Evolutionary conservation across 768 basidiomycete genomes (phyloP).

Genomic region (Lactarius akahatsu): DNA sequence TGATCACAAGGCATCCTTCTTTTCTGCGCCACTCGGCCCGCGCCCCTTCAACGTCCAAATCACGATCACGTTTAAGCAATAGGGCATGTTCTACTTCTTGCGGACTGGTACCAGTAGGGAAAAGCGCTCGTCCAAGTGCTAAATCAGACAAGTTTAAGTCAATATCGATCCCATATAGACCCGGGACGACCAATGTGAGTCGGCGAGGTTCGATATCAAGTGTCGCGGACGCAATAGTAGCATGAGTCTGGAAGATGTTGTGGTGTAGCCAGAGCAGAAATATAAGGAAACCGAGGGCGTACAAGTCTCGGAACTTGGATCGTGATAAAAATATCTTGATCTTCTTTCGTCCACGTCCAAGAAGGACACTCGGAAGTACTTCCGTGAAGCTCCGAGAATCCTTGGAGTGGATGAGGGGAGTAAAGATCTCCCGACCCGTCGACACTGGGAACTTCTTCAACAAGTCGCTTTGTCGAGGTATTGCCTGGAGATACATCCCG

Average conservation of each 20-base stretch:
- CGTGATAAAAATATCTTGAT: conserved; percentile 46
- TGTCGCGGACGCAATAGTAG: conserved; percentile 45
- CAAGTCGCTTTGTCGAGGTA: conserved; percentile 41
- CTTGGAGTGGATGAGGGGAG: conserved; percentile 6
- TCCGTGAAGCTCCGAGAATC: not conserved
- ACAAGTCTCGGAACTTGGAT: conserved; percentile 60
- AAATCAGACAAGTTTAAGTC: conserved; percentile 57
- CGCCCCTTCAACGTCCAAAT: conserved; percentile 61
- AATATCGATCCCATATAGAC: conserved; percentile 52
- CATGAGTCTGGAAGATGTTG: conserved; percentile 42
- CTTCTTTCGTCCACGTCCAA: conserved; percentile 56
- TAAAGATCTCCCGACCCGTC: conserved; percentile 44
- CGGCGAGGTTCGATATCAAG: conserved; percentile 68
- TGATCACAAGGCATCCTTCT: conserved; percentile 49
- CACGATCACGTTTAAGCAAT: conserved; percentile 55
- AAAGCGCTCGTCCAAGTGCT: conserved; percentile 42
- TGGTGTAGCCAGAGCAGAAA: not conserved
- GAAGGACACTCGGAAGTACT: conserved; percentile 34
- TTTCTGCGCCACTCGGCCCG: conserved; percentile 67
- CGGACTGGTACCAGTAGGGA: conserved; percentile 25
- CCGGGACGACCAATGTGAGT: conserved; percentile 52
- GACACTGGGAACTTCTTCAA: conserved; percentile 46
- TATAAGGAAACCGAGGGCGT: conserved; percentile 34
- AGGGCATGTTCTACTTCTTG: conserved; percentile 39
- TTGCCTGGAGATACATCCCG: conserved; percentile 21